Evolutionary conservation across 768 basidiomycete genomes (phyloP).

Genomic region (Suillus weaverae): DNA sequence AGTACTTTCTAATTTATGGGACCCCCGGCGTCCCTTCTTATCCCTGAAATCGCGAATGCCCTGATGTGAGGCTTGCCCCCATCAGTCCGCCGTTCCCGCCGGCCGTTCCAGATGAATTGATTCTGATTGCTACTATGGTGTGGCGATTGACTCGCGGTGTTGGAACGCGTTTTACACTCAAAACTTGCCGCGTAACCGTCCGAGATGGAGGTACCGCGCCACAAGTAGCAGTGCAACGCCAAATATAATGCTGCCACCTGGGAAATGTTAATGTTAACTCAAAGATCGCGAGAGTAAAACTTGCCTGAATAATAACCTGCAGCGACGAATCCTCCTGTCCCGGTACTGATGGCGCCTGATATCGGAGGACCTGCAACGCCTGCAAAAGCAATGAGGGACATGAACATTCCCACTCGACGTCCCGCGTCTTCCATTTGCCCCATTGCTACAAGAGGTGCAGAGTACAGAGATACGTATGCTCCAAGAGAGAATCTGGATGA

Average conservation of each 20-base stretch:
- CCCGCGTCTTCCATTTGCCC: constrained; percentile 64
- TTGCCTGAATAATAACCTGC: constrained; percentile 44
- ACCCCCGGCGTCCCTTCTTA: no score
- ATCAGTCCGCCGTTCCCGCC: background rate
- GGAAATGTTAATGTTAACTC: background rate
- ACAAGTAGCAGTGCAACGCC: constrained; percentile 42
- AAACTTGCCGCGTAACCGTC: constrained; percentile 39
- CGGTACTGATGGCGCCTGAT: constrained; percentile 62
- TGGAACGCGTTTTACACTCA: background rate
- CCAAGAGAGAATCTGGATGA: constrained; percentile 56
- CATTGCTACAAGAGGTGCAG: constrained; percentile 59
- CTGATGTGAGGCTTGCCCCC: background rate
- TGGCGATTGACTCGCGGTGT: no score
- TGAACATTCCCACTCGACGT: constrained; percentile 61
- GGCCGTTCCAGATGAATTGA: background rate
- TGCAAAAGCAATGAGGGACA: constrained; percentile 62
- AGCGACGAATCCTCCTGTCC: constrained; percentile 45
- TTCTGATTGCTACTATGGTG: no score
- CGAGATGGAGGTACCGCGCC: constrained; percentile 42
- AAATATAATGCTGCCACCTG: constrained; percentile 41
- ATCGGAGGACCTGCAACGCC: constrained; percentile 72
- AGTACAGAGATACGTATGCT: constrained; percentile 55
- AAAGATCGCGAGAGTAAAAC: constrained; percentile 2
- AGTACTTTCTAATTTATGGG: no score
- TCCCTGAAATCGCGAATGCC: background rate